Evolutionary conservation across 176 grass and related monocot genomes (phyloP), one percentile per base, ranked within the genome.

Genomic region (Microstegium vimineum): DNA sequence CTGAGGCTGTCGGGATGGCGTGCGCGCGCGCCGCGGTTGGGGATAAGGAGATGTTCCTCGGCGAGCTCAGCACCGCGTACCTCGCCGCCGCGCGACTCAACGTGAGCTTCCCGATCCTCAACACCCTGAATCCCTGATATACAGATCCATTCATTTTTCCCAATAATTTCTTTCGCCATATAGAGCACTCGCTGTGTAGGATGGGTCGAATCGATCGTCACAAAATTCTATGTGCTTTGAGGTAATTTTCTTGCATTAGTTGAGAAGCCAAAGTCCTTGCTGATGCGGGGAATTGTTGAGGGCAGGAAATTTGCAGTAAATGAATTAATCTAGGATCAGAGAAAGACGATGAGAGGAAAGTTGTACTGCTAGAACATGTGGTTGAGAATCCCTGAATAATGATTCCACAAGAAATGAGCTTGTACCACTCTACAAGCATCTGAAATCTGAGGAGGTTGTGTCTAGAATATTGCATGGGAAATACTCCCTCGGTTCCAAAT

Each of bases 21-120:
- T 92, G 82, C 69, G 86, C 66, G 68, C 75, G 80, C 33, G 56
- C 68, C 6, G 90, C 69, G 1, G 67, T 62, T 6, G 82, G 73
- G 6, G 83, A 92, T 17, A 86, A 80, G 74, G 90, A 92, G 51
- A 79, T 86, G 77, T 92, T 92, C 73, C 86, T 92, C 54, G 90
- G 90, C 35, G 90, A 92, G 78, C 80, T 85, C 49, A 89, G 81
- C 73, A 86, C 90, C 31, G 25, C 83, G 4, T 92, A 89, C 32
- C 90, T 92, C 23, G 69, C 86, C 5, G 73, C 90, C 10, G 90
- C 82, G 2, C 78, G 82, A 10, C 17, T 83, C 34, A 20, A 92
- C 73, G 86, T 92, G 59, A 92, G 56, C 26, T 25, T 60, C n/a
- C n/a, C 23, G 9, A 69, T 22, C 18, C 64, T 66, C 32, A 36